These are phyloP conservation scores for Aspergillus cejpii DNA, from an alignment of 2,329 filamentous ascomycete genomes.

Conservation along the genomic window DNA sequence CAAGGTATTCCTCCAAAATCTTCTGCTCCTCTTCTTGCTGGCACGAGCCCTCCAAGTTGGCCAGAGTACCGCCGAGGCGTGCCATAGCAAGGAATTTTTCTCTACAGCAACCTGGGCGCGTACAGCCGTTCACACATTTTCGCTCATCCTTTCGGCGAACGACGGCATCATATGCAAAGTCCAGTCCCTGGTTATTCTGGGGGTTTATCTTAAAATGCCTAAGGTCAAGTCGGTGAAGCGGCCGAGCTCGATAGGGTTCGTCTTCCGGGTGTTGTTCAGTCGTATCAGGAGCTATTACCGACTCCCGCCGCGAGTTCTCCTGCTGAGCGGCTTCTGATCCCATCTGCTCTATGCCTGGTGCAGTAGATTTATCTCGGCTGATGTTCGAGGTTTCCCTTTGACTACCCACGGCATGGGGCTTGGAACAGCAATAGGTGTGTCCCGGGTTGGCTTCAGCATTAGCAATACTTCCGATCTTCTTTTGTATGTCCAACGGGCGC, in stretches of 20 bases:
- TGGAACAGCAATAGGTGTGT: neutral
- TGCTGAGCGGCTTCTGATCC: neutral
- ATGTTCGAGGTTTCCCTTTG: neutral
- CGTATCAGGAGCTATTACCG: neutral
- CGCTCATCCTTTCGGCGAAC: slow-evolving; percentile 64
- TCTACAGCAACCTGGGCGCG: slow-evolving; percentile 69
- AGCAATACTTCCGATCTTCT: neutral
- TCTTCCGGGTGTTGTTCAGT: slow-evolving; percentile 23
- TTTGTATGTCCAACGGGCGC: slow-evolving; percentile 11
- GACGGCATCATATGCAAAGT: slow-evolving; percentile 68
- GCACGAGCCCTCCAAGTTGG: slow-evolving; percentile 14
- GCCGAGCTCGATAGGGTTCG: slow-evolving; percentile 52
- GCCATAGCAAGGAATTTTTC: slow-evolving; percentile 63
- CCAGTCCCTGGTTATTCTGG: slow-evolving; percentile 59
- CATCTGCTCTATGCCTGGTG: neutral
- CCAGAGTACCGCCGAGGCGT: slow-evolving; percentile 30
- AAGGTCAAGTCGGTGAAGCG: slow-evolving; percentile 52
- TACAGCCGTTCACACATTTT: slow-evolving; percentile 66
- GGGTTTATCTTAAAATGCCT: slow-evolving; percentile 81
- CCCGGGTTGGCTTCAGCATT: slow-evolving; percentile 1
- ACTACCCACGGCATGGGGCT: neutral
- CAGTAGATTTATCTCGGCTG: neutral
- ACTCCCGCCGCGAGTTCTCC: neutral
- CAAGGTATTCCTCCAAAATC: slow-evolving; percentile 51
- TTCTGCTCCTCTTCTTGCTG: slow-evolving; percentile 15